Evolutionary conservation across 2,329 filamentous ascomycete species (phyloP).

Genomic region (Nigrospora sphaerica): DNA sequence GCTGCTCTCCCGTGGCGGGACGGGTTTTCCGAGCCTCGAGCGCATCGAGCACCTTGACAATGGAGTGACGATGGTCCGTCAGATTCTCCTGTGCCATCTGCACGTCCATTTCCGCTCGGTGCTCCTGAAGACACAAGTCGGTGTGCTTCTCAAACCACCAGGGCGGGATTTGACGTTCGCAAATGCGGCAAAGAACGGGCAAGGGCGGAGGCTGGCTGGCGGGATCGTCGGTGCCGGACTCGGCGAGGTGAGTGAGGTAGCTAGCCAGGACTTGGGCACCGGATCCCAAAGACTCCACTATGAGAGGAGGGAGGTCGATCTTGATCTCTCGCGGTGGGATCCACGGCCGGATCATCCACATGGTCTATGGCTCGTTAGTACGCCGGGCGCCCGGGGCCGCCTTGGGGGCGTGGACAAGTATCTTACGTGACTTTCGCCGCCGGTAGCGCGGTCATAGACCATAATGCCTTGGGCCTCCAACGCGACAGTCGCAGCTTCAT

Average conservation of each 20-base stretch:
- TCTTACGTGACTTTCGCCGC: slow-evolving; percentile 84
- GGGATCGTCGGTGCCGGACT: slow-evolving; percentile 70
- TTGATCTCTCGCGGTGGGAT: slow-evolving; percentile 85
- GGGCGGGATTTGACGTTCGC: slow-evolving; percentile 90
- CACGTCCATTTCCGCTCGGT: slow-evolving; percentile 94
- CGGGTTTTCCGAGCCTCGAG: slow-evolving; percentile 73
- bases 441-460: slow-evolving; percentile 85
- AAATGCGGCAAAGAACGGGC: slow-evolving; percentile 90
- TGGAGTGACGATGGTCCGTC: slow-evolving; percentile 85
- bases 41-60: slow-evolving; percentile 91
- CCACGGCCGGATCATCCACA: slow-evolving; percentile 99
- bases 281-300: slow-evolving; percentile 89
- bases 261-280: slow-evolving; percentile 92
- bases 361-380: slow-evolving; percentile 54
- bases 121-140: slow-evolving; percentile 90
- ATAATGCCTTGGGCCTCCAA: slow-evolving; percentile 97
- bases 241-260: slow-evolving; percentile 83
- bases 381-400: too few relatives aligned
- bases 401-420: background rate
- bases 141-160: slow-evolving; percentile 99
- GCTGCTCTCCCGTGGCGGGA: slow-evolving; percentile 47
- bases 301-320: slow-evolving; percentile 81
- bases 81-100: slow-evolving; percentile 91
- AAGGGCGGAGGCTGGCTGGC: slow-evolving; percentile 71
- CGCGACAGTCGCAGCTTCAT: slow-evolving; percentile 54